These are phyloP conservation scores for Phytophthora ramorum DNA, from an alignment of 352 stramenopile genomes.

Conservation along the genomic window DNA sequence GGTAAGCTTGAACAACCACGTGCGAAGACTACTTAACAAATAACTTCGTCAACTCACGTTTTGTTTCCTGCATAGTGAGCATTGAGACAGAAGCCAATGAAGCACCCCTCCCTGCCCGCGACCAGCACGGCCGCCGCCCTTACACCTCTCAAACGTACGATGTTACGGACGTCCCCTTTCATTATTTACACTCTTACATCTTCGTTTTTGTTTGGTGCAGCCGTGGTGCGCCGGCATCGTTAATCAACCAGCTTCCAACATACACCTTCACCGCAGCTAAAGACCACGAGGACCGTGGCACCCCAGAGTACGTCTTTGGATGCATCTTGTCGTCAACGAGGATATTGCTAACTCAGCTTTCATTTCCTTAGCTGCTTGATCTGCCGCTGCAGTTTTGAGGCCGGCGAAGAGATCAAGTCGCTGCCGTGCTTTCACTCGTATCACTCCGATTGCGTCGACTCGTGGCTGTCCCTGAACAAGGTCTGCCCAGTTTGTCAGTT, in stretches of 20 bases:
- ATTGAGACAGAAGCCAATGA: slow-evolving; percentile 49
- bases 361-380: slow-evolving; percentile 85
- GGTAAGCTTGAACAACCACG: slow-evolving; percentile 27
- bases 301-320: slow-evolving; percentile 58
- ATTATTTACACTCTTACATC: background rate
- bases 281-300: slow-evolving; percentile 43
- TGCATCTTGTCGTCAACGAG: background rate
- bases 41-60: background rate
- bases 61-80: slow-evolving; percentile 50
- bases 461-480: slow-evolving; percentile 93
- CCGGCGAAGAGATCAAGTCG: slow-evolving; percentile 93
- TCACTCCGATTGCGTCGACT: slow-evolving; percentile 94
- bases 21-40: background rate
- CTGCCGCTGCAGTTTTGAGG: slow-evolving; percentile 90
- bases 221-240: slow-evolving; percentile 57
- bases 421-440: slow-evolving; percentile 95
- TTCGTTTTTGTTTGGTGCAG: slow-evolving; percentile 33
- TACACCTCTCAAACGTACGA: slow-evolving; percentile 40
- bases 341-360: background rate
- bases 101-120: slow-evolving; percentile 32
- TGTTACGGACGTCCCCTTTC: background rate
- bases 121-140: slow-evolving; percentile 27
- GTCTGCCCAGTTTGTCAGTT: slow-evolving; percentile 92
- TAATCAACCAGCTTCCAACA: slow-evolving; percentile 86
- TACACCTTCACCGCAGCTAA: slow-evolving; percentile 77